Evolutionary conservation across 2,329 filamentous ascomycete species (phyloP).

Genomic region (Aspergillus japonicus): DNA sequence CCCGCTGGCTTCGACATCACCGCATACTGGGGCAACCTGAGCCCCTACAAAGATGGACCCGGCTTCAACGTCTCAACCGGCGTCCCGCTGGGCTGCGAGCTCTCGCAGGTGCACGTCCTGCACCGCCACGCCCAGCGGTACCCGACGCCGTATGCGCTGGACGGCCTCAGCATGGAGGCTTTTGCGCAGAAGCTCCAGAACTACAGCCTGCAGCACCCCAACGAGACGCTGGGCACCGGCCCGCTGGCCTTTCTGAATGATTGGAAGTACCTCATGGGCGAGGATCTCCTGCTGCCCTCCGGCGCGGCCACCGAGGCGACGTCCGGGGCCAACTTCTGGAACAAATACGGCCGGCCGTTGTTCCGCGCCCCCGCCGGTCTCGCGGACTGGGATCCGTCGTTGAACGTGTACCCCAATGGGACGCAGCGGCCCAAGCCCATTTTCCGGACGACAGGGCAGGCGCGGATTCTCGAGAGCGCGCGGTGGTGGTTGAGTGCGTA

Average conservation of each 20-base stretch:
- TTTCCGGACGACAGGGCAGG: constrained; percentile 55
- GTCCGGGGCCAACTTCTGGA: constrained; percentile 54
- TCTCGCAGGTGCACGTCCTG: constrained; percentile 55
- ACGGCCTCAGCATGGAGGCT: constrained; percentile 49
- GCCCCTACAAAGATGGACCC: constrained; percentile 28
- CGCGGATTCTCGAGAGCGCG: constrained; percentile 54
- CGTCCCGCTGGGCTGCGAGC: constrained; percentile 56
- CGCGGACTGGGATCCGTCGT: constrained; percentile 47
- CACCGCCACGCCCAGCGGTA: constrained; percentile 58
- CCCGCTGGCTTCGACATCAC: constrained; percentile 35
- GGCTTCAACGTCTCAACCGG: constrained; percentile 36
- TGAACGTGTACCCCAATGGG: constrained; percentile 45
- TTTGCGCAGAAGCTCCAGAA: constrained; percentile 53
- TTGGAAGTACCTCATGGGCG: constrained; percentile 50
- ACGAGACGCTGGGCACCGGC: constrained; percentile 41
- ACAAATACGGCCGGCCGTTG: constrained; percentile 54
- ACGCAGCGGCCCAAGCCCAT: constrained; percentile 51
- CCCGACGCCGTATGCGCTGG: constrained; percentile 47
- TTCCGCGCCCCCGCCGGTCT: constrained; percentile 51
- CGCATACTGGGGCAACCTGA: constrained; percentile 32
- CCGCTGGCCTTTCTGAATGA: constrained; percentile 54
- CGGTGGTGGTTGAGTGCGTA: constrained; percentile 46
- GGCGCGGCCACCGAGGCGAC: constrained; percentile 53
- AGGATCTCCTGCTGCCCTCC: constrained; percentile 48
- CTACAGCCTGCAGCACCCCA: constrained; percentile 41